Base-by-base conservation (phyloP, 192 early-diverging fungal genomes). In the Ambispora gerdemannii region DNA sequence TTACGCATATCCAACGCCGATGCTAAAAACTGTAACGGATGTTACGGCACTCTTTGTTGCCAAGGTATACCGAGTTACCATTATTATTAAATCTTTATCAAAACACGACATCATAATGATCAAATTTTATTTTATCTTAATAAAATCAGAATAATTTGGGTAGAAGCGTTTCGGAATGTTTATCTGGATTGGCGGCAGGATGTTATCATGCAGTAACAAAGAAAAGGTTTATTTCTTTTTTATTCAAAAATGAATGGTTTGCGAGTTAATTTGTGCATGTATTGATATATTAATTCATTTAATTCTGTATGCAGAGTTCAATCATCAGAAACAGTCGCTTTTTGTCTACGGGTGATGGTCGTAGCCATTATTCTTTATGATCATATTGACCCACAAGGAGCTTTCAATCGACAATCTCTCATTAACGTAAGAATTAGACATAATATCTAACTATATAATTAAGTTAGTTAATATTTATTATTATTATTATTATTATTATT, bases 1-100 rank as follows among this genome's bases (percentile, higher is more conserved):
- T 77, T 96, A 92, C 71, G 96, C 96, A 27, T 92, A 97, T 79
- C 89, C 95, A 58, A 93, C 89, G 28, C 95, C 96, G 0, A 93
- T 98, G 89, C 80, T 94, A 25, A 94, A 91, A 80, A 80, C 84
- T 24, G 84, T 98, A 15, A 93, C 93, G 15, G 92, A 95, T 58
- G 86, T 91, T 53, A 88, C 89, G 4, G 85, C 85, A 43, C 74
- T 85, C 55, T 90, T 83, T 70, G 88, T 93, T 17, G 82, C 71
- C 7, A 83, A 83, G 66, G 86, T 88, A 79, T 34, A 75, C 52
- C n/a, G 15, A 43, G 6, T 43, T 43, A 43, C 15, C 7, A 43
- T 10, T 72, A 63, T 63, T 38, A 35, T 70, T 66, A 32, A 31
- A 34, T 64, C 34, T 66, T 63, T 38, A 35, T 70, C 63, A 32